Percentiles rank a stretch among this genome's conserved stretches.
These are phyloP conservation scores for Cordia subcordata DNA, from an alignment of 257 asterid species.

Conservation along the genomic window DNA sequence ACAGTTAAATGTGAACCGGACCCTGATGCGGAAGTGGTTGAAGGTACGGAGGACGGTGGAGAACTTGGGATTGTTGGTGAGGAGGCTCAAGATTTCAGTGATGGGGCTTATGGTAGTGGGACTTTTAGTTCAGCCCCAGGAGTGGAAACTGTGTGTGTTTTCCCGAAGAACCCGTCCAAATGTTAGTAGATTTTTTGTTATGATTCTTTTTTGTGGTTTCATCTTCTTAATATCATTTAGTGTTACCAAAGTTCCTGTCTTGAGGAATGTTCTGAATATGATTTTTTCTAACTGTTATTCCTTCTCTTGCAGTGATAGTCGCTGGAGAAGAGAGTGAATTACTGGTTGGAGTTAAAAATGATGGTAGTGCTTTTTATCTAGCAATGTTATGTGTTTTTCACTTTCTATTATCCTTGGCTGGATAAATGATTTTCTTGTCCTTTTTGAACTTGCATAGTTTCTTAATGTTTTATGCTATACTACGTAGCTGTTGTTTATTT, in stretches of 20 bases:
- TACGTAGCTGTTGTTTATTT: background rate
- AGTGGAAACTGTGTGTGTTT: slow-evolving; percentile 83
- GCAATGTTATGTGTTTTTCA: background rate
- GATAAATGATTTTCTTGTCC: background rate
- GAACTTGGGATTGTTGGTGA: slow-evolving; percentile 90
- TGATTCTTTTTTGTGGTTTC: background rate
- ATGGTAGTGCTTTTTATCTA: slow-evolving; percentile 48
- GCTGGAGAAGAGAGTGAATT: slow-evolving; percentile 95
- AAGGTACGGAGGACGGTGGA: slow-evolving; percentile 46
- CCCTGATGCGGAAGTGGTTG: slow-evolving; percentile 51
- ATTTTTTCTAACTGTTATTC: slow-evolving; percentile 10
- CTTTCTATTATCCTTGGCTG: background rate
- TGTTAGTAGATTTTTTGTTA: slow-evolving; percentile 29
- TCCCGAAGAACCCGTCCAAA: slow-evolving; percentile 86
- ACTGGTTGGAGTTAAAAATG: slow-evolving; percentile 83
- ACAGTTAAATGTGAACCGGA: slow-evolving; percentile 73
- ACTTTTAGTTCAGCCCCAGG: slow-evolving; percentile 69
- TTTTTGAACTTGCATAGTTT: background rate
- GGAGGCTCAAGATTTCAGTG: slow-evolving; percentile 71
- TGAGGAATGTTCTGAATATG: background rate
- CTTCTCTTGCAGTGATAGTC: slow-evolving; percentile 47
- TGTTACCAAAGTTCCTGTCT: background rate
- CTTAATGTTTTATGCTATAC: too few species aligned
- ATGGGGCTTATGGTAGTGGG: slow-evolving; percentile 29
- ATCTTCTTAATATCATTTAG: background rate